Evolutionary conservation across 139 green algal species (phyloP).

Genomic region (Auxenochlorella pyrenoidosa): DNA sequence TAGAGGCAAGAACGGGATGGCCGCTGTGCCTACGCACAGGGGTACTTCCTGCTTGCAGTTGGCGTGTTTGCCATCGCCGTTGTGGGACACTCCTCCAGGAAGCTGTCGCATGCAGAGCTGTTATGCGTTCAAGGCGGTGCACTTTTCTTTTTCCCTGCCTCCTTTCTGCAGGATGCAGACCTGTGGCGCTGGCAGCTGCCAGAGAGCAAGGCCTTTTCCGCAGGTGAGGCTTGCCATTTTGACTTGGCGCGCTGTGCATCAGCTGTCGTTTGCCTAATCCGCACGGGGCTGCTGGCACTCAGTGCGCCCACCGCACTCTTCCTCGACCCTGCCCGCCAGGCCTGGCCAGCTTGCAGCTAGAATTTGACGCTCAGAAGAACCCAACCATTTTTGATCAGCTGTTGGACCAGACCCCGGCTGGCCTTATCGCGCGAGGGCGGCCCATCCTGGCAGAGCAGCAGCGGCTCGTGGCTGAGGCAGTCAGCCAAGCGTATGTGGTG

Average conservation of each 20-base stretch:
- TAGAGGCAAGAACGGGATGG: conserved; percentile 39
- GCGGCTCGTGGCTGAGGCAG: conserved; percentile 10
- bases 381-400: conserved; percentile 62
- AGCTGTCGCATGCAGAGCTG: too few relatives aligned
- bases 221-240: conserved; percentile 30
- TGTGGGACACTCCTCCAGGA: too few relatives aligned
- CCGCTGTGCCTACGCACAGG: too few relatives aligned
- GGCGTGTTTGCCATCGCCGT: neutral
- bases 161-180: conserved; percentile 55
- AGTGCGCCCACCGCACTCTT: neutral
- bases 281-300: neutral
- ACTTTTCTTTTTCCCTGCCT: neutral
- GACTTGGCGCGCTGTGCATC: neutral
- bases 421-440: conserved; percentile 26
- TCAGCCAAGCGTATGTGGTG: conserved; percentile 44
- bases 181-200: conserved; percentile 69
- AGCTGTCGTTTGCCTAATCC: neutral
- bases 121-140: too few relatives aligned
- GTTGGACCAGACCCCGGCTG: conserved; percentile 15
- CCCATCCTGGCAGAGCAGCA: conserved; percentile 33
- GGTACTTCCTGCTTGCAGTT: neutral
- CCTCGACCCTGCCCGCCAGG: conserved; percentile 14
- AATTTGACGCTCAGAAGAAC: conserved; percentile 63
- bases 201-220: conserved; percentile 59
- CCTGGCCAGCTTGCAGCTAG: conserved; percentile 45